These are phyloP conservation scores for Hypoxylon fragiforme DNA, from an alignment of 495 filamentous ascomycete species.

Conservation along the genomic window DNA sequence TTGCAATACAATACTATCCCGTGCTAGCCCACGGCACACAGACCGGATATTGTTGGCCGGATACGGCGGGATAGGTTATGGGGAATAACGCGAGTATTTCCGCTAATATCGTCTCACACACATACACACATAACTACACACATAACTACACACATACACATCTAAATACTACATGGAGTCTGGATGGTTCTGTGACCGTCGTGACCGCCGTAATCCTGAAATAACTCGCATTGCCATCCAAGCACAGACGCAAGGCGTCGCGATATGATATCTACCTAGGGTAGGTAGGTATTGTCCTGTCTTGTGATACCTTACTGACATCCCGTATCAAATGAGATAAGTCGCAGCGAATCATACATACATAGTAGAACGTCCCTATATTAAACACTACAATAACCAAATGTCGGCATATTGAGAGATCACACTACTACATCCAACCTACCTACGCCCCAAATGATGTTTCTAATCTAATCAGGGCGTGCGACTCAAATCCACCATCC, in stretches of 20 bases:
- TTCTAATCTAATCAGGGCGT: constrained; percentile 15
- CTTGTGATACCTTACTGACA: too few species aligned
- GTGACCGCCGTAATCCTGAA: constrained; percentile 3
- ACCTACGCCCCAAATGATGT: constrained; percentile 5
- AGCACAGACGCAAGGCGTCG: constrained; percentile 22
- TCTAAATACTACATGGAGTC: constrained; percentile 12
- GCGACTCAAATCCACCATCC: not conserved
- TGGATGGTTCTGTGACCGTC: constrained; percentile 13
- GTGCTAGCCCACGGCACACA: constrained; percentile 14
- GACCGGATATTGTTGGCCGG: constrained; percentile 11
- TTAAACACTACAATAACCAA: not conserved
- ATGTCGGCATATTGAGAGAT: constrained; percentile 18
- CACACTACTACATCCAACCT: constrained; percentile 2
- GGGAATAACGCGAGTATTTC: constrained; percentile 13
- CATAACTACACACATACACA: too few species aligned
- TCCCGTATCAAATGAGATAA: too few species aligned
- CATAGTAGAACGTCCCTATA: too few species aligned
- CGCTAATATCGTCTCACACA: constrained; percentile 6
- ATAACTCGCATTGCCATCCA: constrained; percentile 18
- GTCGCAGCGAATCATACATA: too few species aligned
- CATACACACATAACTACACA: not conserved
- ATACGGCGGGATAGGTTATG: constrained; percentile 23
- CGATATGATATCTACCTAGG: too few species aligned
- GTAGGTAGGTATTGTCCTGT: too few species aligned
- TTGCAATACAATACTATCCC: constrained; percentile 2